phyloP scores from a whole-genome alignment of 2,329 filamentous ascomycete genomes.

The Tympanopsis confertula region DNA sequence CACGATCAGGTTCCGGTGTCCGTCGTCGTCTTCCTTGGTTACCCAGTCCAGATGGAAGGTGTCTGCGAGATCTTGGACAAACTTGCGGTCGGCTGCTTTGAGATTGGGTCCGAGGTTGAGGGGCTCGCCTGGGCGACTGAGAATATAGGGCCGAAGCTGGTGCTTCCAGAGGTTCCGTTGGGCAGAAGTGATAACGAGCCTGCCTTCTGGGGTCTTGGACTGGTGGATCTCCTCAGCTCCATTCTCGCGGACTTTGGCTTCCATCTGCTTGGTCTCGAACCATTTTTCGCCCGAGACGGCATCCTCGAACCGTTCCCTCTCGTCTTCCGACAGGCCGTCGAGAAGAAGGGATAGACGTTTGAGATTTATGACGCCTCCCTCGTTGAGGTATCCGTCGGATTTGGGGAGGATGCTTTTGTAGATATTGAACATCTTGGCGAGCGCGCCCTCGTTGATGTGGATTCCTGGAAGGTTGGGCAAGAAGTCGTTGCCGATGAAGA shows the following conservation, averaged over 20 bases:
- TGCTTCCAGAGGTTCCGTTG: constrained; percentile 76
- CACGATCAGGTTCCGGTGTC: constrained; percentile 54
- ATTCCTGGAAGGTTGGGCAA: constrained; percentile 89
- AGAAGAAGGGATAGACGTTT: constrained; percentile 66
- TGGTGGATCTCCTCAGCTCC: constrained; percentile 41
- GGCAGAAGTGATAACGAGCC: constrained; percentile 62
- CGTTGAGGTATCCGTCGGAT: constrained; percentile 90
- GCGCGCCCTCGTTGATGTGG: constrained; percentile 95
- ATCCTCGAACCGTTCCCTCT: constrained; percentile 83
- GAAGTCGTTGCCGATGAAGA: constrained; percentile 99
- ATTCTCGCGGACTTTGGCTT: constrained; percentile 54
- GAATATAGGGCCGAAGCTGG: constrained; percentile 71
- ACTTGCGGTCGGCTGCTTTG: constrained; percentile 79
- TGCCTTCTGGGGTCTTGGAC: constrained; percentile 33
- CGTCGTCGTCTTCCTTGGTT: constrained; percentile 50
- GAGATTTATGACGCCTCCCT: constrained; percentile 84
- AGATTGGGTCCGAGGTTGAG: constrained; percentile 65
- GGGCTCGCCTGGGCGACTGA: constrained; percentile 48
- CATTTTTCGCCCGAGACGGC: constrained; percentile 82
- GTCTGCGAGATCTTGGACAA: constrained; percentile 76
- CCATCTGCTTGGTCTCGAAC: constrained; percentile 77
- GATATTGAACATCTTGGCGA: constrained; percentile 93
- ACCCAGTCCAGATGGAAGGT: constrained; percentile 56
- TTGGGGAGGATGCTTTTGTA: constrained; percentile 85
- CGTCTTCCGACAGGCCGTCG: constrained; percentile 75